A percentile compares a stretch with the other conserved stretches of the same genome.
Conservation (phyloP, 768 basidiomycete species). For the Mycena galopus region DNA sequence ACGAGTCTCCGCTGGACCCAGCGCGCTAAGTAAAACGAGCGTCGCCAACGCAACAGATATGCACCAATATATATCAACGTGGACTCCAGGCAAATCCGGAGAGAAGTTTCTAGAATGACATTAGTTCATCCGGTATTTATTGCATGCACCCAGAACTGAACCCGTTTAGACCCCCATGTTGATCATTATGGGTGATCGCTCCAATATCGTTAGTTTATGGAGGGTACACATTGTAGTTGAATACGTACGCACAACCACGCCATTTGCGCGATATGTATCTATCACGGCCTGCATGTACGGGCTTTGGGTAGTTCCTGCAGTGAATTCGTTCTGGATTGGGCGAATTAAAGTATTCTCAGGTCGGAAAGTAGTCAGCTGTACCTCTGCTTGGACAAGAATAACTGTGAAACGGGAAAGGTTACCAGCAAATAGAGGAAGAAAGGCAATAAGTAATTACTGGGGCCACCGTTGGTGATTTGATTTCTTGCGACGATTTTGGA, state of each 20-base stretch:
- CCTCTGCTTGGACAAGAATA: conserved; percentile 64
- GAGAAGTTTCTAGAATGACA: conserved; percentile 55
- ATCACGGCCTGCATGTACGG: conserved; percentile 66
- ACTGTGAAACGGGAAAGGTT: conserved; percentile 45
- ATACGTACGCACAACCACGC: conserved; percentile 60
- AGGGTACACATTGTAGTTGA: not conserved
- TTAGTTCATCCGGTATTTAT: not conserved
- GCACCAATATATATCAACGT: conserved; percentile 64
- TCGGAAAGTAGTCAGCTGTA: not conserved
- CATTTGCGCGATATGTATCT: conserved; percentile 58
- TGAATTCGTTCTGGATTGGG: conserved; percentile 60
- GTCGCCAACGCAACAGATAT: not conserved
- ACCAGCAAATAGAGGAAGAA: not conserved
- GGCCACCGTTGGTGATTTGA: conserved; percentile 72
- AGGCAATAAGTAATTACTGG: conserved; percentile 53
- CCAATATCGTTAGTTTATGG: not conserved
- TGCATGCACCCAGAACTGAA: not conserved
- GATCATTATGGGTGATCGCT: conserved; percentile 66
- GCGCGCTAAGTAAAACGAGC: not conserved
- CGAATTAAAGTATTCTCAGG: not conserved
- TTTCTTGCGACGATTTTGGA: conserved; percentile 64
- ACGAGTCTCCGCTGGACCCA: conserved; percentile 60
- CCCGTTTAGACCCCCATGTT: conserved; percentile 60
- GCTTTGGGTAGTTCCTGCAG: conserved; percentile 54
- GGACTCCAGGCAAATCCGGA: conserved; percentile 58